A percentile compares a stretch with the other conserved stretches of the same genome.
Conservation (phyloP, 2,329 filamentous ascomycete genomes). For the Penicillium fuscoglaucum region DNA sequence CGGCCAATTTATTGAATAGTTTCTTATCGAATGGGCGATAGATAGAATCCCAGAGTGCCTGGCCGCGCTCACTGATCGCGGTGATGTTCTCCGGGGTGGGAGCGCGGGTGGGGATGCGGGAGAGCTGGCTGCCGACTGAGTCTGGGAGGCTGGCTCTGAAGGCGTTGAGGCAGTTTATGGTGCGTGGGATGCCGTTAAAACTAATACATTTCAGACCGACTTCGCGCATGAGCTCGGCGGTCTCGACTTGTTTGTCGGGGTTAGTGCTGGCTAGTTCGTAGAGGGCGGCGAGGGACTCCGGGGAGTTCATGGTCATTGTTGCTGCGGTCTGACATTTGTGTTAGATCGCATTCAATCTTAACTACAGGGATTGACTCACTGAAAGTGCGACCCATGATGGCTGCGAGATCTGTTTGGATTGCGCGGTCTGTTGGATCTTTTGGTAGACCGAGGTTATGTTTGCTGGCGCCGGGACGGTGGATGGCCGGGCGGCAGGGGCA, state of each 20-base stretch:
- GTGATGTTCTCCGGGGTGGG: conserved; percentile 57
- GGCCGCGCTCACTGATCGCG: conserved; percentile 59
- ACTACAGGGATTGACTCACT: conserved; percentile 40
- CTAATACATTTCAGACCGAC: conserved; percentile 51
- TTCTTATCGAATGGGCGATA: conserved; percentile 74
- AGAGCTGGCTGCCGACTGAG: conserved; percentile 55
- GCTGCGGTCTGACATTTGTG: conserved; percentile 65
- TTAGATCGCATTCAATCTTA: neutral
- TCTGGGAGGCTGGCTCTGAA: conserved; percentile 65
- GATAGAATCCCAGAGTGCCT: conserved; percentile 70
- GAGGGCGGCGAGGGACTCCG: conserved; percentile 55
- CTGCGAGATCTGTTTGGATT: conserved; percentile 60
- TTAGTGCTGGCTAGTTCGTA: conserved; percentile 21
- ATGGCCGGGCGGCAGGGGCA: conserved; percentile 65
- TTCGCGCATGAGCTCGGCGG: conserved; percentile 46
- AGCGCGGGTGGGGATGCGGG: conserved; percentile 57
- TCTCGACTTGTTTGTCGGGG: conserved; percentile 29
- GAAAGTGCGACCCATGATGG: conserved; percentile 68
- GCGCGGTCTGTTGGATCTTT: conserved; percentile 63
- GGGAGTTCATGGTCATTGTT: conserved; percentile 84
- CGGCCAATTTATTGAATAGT: conserved; percentile 67
- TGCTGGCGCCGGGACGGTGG: conserved; percentile 63
- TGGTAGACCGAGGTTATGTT: conserved; percentile 65
- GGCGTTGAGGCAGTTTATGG: conserved; percentile 76
- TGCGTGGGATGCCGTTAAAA: conserved; percentile 67